Evolutionary conservation across 768 basidiomycete species (phyloP), one percentile per base, ranked within the genome.

Genomic region (Boletus sp.): DNA sequence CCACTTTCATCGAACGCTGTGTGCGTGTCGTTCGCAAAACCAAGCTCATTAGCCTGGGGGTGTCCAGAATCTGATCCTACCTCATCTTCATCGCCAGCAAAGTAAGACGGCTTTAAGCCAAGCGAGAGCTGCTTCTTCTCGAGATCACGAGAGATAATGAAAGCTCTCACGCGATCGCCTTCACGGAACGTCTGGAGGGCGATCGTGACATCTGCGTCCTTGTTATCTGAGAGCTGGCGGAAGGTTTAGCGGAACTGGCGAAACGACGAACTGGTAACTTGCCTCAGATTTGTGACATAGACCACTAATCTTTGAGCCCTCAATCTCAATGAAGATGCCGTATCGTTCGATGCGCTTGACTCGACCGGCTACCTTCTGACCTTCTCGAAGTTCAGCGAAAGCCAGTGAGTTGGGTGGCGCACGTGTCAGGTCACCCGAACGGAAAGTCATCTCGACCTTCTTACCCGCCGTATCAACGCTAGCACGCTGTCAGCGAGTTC

Each of bases 211-310:
- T 95, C 92, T 5, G 89, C 89, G 32, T 89, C 83, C 59, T 84
- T 79, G 69, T 91, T 92, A 67, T 98, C 96, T 8, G 94, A 90
- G 42, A 98, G 79, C 94, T 97, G 60, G 28, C 35, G 20, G 18
- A 54, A 54, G 50, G 24, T 50, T 39, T 40, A 49, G 49, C 47
- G 51, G 17, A n/a, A 15, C 49, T 9, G 20, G 18, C 1, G 41
- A 18, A 44, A 49, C 32, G 29, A 46, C 40, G 39, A 36, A 47
- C n/a, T 40, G 30, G 29, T 42, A 42, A 59, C 78, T 51, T 64
- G 89, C 93, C 81, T 98, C 83, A 10, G 92, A 92, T 72, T 94
- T 94, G 71, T 98, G 96, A 71, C 96, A 99, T 11, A 99, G 79
- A 6, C 96, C 96, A 58, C 81, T 86, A 48, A 98, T 76, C 67